Evolutionary conservation across 2,329 filamentous ascomycete genomes (phyloP), one percentile per base, ranked within the genome.

Genomic region (Trichoderma koningii): DNA sequence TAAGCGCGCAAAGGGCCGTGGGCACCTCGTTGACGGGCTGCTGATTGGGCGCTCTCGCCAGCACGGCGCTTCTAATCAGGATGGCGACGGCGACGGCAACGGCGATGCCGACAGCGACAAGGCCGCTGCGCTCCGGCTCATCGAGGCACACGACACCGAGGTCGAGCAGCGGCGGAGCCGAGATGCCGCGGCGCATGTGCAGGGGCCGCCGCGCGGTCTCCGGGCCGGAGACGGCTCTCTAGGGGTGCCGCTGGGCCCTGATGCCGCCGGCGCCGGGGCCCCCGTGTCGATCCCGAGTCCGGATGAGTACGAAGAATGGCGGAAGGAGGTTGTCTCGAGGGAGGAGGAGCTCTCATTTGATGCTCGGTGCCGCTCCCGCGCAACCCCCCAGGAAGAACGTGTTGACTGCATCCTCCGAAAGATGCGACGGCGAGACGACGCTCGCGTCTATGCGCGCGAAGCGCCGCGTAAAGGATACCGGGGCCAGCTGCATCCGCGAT

Each of bases 401-500:
- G 81, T 77, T 26, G 75, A 83, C 66, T 44, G 56, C 23, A 77
- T 83, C 48, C 65, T 85, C n/a, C 74, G 76, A 38, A 38, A 28
- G 1, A 69, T 83, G 51, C 78, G 75, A 64, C 51, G 64, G 14
- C 51, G 69, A 7, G 82, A 85, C 66, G 67, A 75, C 28, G 56
- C 68, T 10, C 64, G 21, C 21, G 21, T 83, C 45, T 84, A 80
- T 68, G 72, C 67, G 10, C 55, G 47, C 7, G 76, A 76, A 15
- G 42, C 63, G 9, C 63, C 73, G 7, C 71, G 76, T 19, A 59
- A 45, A 9, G 82, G 82, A 7, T 76, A 75, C 63, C 75, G 72
- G 14, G 79, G 79, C 3, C 83, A 85, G 72, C 67, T 68, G 23
- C 82, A 85, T 63, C 68, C 71, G 3, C 76, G 79, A 6, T 81